These are phyloP conservation scores for Coemansia sp. DNA, from an alignment of 192 early-diverging fungal species.

Conservation along the genomic window DNA sequence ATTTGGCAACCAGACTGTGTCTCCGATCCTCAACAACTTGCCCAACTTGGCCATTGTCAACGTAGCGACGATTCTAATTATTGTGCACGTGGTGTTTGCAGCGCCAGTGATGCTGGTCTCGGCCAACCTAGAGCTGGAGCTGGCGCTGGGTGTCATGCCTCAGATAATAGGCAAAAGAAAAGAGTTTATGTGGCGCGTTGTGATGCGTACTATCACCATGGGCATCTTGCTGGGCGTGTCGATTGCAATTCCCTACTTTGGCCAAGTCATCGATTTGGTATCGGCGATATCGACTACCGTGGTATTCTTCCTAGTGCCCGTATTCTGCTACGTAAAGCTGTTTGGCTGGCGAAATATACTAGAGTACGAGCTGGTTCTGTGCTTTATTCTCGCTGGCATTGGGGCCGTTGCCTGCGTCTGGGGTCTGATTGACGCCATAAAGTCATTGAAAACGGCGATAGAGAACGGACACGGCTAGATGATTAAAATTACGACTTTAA, in stretches of 20 bases:
- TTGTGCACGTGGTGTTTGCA: constrained; percentile 77
- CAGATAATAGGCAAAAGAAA: constrained; percentile 52
- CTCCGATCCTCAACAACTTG: constrained; percentile 71
- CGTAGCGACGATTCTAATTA: constrained; percentile 71
- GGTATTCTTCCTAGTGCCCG: constrained; percentile 84
- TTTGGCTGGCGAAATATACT: constrained; percentile 60
- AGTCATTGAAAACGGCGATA: constrained; percentile 30
- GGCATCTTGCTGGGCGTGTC: constrained; percentile 62
- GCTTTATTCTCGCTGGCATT: constrained; percentile 26
- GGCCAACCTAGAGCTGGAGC: constrained; percentile 73
- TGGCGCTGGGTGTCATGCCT: constrained; percentile 61
- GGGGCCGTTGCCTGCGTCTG: constrained; percentile 47
- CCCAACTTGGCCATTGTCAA: constrained; percentile 62
- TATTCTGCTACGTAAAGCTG: constrained; percentile 74
- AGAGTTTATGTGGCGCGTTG: constrained; percentile 59
- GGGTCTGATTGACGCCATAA: constrained; percentile 48
- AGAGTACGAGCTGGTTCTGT: constrained; percentile 40
- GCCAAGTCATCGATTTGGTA: constrained; percentile 72
- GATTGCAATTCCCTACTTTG: constrained; percentile 78
- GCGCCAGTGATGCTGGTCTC: constrained; percentile 76
- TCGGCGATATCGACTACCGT: constrained; percentile 76
- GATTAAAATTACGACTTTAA: neutral
- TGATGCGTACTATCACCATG: constrained; percentile 63
- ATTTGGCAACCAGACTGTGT: constrained; percentile 67
- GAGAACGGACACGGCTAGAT: constrained; percentile 7